phyloP scores from a whole-genome alignment of 108 stramenopile species.

The Stephanodiscus triporus region DNA sequence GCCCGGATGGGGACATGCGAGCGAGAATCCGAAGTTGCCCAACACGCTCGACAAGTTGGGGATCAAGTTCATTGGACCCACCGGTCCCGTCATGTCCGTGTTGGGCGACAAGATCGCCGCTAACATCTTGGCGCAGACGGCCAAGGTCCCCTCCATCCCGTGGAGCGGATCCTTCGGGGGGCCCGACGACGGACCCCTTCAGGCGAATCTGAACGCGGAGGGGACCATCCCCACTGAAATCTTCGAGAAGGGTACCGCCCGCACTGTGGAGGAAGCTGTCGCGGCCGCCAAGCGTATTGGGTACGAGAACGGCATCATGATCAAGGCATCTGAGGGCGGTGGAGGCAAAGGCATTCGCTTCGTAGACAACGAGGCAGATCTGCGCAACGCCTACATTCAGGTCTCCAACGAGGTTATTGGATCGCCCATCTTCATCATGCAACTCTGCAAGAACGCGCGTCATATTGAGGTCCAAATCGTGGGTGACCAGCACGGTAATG shows the following conservation, averaged over 20 bases:
- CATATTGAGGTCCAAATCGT: conserved; percentile 99
- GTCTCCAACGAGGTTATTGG: conserved; percentile 95
- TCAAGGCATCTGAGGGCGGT: conserved; percentile 98
- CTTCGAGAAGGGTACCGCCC: conserved; percentile 91
- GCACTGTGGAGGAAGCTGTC: conserved; percentile 93
- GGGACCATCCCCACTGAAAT: conserved; percentile 95
- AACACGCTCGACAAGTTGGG: conserved; percentile 65
- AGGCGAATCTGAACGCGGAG: conserved; percentile 89
- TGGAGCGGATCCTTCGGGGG: conserved; percentile 95
- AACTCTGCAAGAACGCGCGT: conserved; percentile 97
- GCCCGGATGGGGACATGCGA: conserved; percentile 97
- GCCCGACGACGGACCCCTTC: conserved; percentile 90
- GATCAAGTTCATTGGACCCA: conserved; percentile 95
- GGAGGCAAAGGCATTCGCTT: conserved; percentile 99
- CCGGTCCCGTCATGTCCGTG: conserved; percentile 93
- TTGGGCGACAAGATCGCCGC: conserved; percentile 96
- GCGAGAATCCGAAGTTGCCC: conserved; percentile 91
- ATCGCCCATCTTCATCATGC: conserved; percentile 98
- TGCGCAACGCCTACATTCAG: conserved; percentile 84
- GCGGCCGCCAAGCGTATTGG: conserved; percentile 90
- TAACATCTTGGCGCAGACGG: conserved; percentile 95
- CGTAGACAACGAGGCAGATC: conserved; percentile 87
- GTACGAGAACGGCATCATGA: conserved; percentile 97
- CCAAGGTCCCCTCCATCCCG: conserved; percentile 95
- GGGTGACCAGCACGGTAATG: conserved; percentile 97